Evolutionary conservation across 2,329 filamentous ascomycete species (phyloP), one percentile per base, ranked within the genome.

Genomic region (Epichloe uncinata): DNA sequence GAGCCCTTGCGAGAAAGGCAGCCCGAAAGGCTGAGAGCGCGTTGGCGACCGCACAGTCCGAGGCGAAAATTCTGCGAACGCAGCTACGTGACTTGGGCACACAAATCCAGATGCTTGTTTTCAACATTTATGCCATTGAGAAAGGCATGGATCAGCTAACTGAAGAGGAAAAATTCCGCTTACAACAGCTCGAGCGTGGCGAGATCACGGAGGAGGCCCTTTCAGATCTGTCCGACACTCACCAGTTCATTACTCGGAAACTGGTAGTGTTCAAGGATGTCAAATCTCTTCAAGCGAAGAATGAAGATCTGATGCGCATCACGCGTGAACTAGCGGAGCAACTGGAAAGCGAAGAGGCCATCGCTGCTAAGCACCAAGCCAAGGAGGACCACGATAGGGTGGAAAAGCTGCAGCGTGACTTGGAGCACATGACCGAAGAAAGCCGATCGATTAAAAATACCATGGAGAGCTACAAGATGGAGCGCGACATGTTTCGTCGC

Each of bases 401-500:
- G n/a, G 79, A 84, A 57, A 78, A 76, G 43, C 70, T 93, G 34
- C 76, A 87, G 54, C 78, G 83, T 48, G 82, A 88, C 56, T 75
- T 94, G 22, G 77, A 84, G 56, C 81, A 85, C 46, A 65, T 91
- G 65, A 82, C 87, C 52, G 91, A 96, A 55, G 89, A 96, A 63
- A 80, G 95, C 48, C 80, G 84, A 57, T 85, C 85, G 12, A 83
- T 95, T 56, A 81, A 85, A 42, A 81, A 85, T 33, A 87, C 90
- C 51, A 86, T 89, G 55, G 87, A 95, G 70, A 95, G 87, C 64
- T 95, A 95, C 65, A 88, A 93, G 63, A 87, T 89, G 59, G 93
- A 98, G 69, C 84, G 93, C 54, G 91, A 98, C 63, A 96, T 96
- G 80, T 97, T 96, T 82, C 83, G 91, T 20, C 88, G 90, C 48